Conservation (phyloP, 1,284 basidiomycete species). For the Termitomyces sp. region DNA sequence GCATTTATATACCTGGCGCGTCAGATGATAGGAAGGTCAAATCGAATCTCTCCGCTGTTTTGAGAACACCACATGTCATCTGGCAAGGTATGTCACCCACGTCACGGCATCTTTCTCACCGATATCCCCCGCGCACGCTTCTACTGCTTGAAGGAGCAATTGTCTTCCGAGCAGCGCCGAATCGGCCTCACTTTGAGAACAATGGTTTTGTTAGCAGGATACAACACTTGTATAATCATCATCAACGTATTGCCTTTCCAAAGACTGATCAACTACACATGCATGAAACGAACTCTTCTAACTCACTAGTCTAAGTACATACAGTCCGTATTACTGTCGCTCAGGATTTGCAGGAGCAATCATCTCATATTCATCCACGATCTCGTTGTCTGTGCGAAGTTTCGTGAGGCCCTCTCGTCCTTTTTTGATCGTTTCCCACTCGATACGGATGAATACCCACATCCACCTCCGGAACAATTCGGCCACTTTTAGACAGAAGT, state of each 20-base stretch:
- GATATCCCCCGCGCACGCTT: constrained; percentile 3
- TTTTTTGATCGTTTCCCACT: constrained; percentile 86
- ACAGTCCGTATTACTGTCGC: constrained; percentile 9
- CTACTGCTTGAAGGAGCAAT: constrained; percentile 1
- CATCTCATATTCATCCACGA: constrained; percentile 26
- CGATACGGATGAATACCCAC: constrained; percentile 95
- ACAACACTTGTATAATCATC: not conserved
- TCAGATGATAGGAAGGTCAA: constrained; percentile 14
- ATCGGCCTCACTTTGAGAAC: not conserved
- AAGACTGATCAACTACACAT: not conserved
- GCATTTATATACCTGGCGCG: constrained; percentile 12
- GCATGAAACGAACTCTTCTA: not conserved
- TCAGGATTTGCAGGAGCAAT: constrained; percentile 21
- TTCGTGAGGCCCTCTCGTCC: constrained; percentile 24
- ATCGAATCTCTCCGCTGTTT: constrained; percentile 17
- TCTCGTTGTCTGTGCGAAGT: constrained; percentile 20
- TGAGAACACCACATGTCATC: constrained; percentile 10
- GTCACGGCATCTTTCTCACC: not conserved
- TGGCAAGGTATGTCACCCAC: not conserved
- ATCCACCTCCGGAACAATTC: constrained; percentile 90
- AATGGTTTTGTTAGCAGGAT: not conserved
- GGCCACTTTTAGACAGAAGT: constrained; percentile 88
- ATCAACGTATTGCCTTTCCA: not conserved
- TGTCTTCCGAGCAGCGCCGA: constrained; percentile 1
- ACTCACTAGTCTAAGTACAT: constrained; percentile 14